Percentiles rank a stretch among this genome's conserved stretches.
Evolutionary conservation across 495 filamentous ascomycete species (phyloP).

Genomic region (Bacidia gigantensis): DNA sequence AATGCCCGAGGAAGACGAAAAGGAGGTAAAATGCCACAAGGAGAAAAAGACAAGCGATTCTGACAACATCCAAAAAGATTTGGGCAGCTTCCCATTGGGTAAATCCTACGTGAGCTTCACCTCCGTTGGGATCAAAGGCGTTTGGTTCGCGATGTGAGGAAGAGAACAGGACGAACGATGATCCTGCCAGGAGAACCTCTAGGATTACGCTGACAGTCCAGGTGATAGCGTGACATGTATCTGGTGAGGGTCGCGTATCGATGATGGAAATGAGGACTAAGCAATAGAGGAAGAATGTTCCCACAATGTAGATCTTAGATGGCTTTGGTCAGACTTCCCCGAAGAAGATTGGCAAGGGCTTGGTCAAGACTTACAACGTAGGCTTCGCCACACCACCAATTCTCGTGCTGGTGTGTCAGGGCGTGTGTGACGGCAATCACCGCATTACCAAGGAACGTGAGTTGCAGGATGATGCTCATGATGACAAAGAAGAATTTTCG

Average conservation of each 20-base stretch:
- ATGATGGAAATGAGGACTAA: slow-evolving; percentile 66
- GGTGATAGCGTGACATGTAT: slow-evolving; percentile 52
- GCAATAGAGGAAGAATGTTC: slow-evolving; percentile 60
- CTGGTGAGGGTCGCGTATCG: slow-evolving; percentile 64
- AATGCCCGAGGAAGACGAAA: slow-evolving; percentile 31
- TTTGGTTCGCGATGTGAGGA: slow-evolving; percentile 42
- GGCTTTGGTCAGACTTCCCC: slow-evolving; percentile 1
- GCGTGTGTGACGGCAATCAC: slow-evolving; percentile 65
- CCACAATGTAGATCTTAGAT: slow-evolving; percentile 63
- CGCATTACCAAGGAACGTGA: slow-evolving; percentile 63
- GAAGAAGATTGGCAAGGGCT: background rate
- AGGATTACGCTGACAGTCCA: slow-evolving; percentile 56
- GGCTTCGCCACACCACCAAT: slow-evolving; percentile 86
- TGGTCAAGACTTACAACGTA: slow-evolving; percentile 50
- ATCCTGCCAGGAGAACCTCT: slow-evolving; percentile 54
- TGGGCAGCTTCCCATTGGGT: slow-evolving; percentile 54
- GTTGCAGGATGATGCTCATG: slow-evolving; percentile 49
- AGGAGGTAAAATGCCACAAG: slow-evolving; percentile 46
- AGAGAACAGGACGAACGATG: slow-evolving; percentile 48
- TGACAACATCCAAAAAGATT: slow-evolving; percentile 42
- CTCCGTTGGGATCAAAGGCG: slow-evolving; percentile 39
- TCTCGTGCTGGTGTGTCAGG: slow-evolving; percentile 44
- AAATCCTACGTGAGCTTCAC: slow-evolving; percentile 32
- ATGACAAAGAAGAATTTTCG: slow-evolving; percentile 60
- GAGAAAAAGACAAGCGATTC: slow-evolving; percentile 43